phyloP scores from a whole-genome alignment of 2,329 filamentous ascomycete species.

The Penicillium sp. region DNA sequence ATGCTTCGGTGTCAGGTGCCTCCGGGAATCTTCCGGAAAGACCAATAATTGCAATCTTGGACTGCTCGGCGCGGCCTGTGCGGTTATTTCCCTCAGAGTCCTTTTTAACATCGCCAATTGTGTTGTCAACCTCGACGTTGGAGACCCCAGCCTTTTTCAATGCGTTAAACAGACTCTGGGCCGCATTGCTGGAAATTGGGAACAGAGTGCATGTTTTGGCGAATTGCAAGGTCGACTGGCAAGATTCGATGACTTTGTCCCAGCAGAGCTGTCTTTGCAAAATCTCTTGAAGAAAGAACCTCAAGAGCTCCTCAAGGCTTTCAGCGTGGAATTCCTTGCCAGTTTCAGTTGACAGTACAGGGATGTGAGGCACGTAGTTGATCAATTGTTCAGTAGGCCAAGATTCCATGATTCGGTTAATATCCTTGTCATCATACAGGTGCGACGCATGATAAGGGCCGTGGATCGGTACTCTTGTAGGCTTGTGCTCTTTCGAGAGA shows the following conservation, averaged over 20 bases:
- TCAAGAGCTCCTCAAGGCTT: slow-evolving; percentile 34
- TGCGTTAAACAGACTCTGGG: slow-evolving; percentile 32
- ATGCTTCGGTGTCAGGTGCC: slow-evolving; percentile 65
- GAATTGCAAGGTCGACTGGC: slow-evolving; percentile 23
- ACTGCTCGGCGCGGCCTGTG: slow-evolving; percentile 38
- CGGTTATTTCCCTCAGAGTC: slow-evolving; percentile 21
- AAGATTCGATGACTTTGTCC: slow-evolving; percentile 41
- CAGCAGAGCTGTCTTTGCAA: slow-evolving; percentile 40
- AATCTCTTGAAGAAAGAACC: slow-evolving; percentile 37
- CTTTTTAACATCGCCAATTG: slow-evolving; percentile 27
- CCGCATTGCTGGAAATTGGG: slow-evolving; percentile 34
- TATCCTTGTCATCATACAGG: slow-evolving; percentile 51
- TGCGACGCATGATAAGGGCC: slow-evolving; percentile 60
- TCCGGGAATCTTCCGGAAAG: slow-evolving; percentile 76
- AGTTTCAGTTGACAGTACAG: slow-evolving; percentile 40
- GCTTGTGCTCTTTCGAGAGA: slow-evolving; percentile 51
- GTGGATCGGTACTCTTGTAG: slow-evolving; percentile 54
- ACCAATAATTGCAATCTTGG: slow-evolving; percentile 81
- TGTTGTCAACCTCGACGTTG: slow-evolving; percentile 27
- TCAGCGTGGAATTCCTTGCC: slow-evolving; percentile 31
- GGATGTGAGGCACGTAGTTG: slow-evolving; percentile 30
- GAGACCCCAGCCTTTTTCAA: slow-evolving; percentile 31
- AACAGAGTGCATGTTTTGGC: slow-evolving; percentile 23
- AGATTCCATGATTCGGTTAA: slow-evolving; percentile 50
- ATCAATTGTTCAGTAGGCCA: slow-evolving; percentile 31